Conservation (phyloP, 78 protist genomes). For the Trichosphaerium sp. region DNA sequence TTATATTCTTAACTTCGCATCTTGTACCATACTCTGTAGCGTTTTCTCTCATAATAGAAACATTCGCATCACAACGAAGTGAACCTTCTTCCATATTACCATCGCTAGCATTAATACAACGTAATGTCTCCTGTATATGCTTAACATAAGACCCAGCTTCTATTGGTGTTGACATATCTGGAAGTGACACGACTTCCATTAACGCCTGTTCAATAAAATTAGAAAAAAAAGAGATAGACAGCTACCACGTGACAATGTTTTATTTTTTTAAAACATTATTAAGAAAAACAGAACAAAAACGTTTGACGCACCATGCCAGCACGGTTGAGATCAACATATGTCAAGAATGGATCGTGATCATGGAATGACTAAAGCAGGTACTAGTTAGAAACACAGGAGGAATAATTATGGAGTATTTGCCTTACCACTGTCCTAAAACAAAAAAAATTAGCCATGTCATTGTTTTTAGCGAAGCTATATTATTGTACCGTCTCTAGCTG, state of each 20-base stretch:
- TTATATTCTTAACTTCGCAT: conserved; percentile 67
- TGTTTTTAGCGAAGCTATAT: too few species aligned
- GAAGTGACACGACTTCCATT: conserved; percentile 70
- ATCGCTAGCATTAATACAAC: conserved; percentile 46
- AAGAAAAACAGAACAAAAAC: too few species aligned
- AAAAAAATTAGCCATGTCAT: too few species aligned
- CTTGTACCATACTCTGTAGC: conserved; percentile 19
- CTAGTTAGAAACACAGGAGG: background rate
- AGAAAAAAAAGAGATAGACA: too few species aligned
- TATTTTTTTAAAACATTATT: too few species aligned
- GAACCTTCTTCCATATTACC: conserved; percentile 76
- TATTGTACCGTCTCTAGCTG: too few species aligned
- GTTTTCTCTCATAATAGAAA: conserved; percentile 31
- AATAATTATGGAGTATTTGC: background rate
- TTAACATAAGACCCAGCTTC: conserved; percentile 53
- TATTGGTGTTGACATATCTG: conserved; percentile 37
- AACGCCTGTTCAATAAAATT: too few species aligned
- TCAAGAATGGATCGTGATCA: conserved; percentile 16
- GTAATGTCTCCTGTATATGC: conserved; percentile 43
- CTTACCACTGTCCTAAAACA: background rate
- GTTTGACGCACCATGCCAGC: conserved; percentile 76
- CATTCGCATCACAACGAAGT: conserved; percentile 72
- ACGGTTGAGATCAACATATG: conserved; percentile 67
- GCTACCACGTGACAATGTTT: too few species aligned
- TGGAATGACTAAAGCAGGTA: conserved; percentile 18